Evolutionary conservation across 2,329 filamentous ascomycete species (phyloP), one percentile per base, ranked within the genome.

Genomic region (Bipolaris cookei): DNA sequence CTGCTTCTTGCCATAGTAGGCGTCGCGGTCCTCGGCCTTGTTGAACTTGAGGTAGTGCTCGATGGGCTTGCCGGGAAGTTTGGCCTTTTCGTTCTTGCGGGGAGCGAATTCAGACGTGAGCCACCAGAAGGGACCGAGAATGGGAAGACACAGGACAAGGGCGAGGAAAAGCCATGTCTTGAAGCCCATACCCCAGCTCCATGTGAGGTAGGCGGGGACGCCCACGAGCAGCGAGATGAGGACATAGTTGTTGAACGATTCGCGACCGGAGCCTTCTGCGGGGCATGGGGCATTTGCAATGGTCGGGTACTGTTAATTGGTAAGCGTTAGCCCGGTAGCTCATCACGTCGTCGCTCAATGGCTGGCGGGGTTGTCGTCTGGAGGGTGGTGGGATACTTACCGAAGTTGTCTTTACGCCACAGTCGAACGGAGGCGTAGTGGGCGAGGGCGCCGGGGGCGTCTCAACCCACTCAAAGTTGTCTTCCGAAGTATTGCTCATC

Each of bases 201-300:
- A 93, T 63, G 91, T 87, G 58, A 96, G 73, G 80, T 90, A 98
- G 77, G 84, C 87, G 23, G 95, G 94, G 41, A 96, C 83, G 56
- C 86, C 78, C 60, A 86, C 77, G 60, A 97, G 77, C 61, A 94
- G 77, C 67, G 84, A 83, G 77, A 91, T 82, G 66, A 98, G 88
- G 69, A 90, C 79, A 68, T 83, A 80, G 81, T 95, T 96, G 80
- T 89, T 93, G 87, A 98, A 99, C 78, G 82, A 88, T 67, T 96
- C 92, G 77, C 85, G 88, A 65, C 92, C 90, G 49, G 92, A 82
- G 48, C 87, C 91, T 77, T 99, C 95, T 65, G 93, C 94, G 35
- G 95, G 95, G 41, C 98, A 87, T 64, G 95, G 92, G 46, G 88
- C 91, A 86, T 98, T 98, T 76, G 96, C 91, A 81, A 98, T 98